Conservation (phyloP, 306 rosid genomes). For the Rubus parviflorus region DNA sequence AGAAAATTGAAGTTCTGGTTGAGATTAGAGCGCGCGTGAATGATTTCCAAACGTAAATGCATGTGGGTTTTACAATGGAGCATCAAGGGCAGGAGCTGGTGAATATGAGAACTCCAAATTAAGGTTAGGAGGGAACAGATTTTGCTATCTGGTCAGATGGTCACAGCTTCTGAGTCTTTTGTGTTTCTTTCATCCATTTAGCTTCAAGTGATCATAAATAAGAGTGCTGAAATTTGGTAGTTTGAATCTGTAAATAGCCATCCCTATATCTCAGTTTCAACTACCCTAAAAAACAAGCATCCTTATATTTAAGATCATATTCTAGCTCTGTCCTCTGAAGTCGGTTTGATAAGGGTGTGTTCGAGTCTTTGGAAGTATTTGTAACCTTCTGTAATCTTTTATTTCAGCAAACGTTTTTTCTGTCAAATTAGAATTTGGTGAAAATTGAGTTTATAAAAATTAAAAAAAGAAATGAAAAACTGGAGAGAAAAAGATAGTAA, state of each 20-base stretch:
- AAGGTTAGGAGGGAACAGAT: background rate
- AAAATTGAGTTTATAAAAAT: too few relatives aligned
- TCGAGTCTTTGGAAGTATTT: too few relatives aligned
- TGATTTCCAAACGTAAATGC: background rate
- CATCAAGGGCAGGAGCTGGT: constrained; percentile 3
- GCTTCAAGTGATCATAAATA: background rate
- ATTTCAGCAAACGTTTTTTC: too few relatives aligned
- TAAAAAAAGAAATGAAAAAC: too few relatives aligned
- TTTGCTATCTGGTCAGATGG: constrained; percentile 8
- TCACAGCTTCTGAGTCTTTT: background rate
- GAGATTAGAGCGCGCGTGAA: background rate
- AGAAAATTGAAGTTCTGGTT: constrained; percentile 10
- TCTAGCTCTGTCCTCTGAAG: too few relatives aligned
- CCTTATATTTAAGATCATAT: too few relatives aligned
- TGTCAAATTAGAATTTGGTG: too few relatives aligned
- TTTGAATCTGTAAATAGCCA: background rate
- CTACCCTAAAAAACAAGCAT: background rate
- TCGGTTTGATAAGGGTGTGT: too few relatives aligned
- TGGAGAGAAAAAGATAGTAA: too few relatives aligned
- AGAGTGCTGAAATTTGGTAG: background rate
- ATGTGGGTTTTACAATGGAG: background rate
- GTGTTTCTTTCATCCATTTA: background rate
- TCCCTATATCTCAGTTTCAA: background rate
- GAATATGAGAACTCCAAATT: background rate
- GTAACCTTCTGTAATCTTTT: too few relatives aligned